Base-by-base conservation (phyloP, 345 rosid genomes). In the Turritis glabra region DNA sequence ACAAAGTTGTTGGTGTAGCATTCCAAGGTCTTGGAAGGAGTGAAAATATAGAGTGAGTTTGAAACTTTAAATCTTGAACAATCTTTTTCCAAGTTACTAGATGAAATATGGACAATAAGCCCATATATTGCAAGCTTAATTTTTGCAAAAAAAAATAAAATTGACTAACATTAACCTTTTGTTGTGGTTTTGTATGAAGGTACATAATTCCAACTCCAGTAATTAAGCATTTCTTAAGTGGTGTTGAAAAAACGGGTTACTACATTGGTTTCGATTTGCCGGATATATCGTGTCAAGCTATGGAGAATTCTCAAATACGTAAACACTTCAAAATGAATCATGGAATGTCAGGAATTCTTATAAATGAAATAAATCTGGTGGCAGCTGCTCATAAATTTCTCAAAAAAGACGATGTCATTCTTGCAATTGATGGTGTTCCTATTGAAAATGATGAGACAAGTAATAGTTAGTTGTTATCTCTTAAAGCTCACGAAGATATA, bases 121-220 rank as follows among this genome's bases (percentile, higher is more conserved):
- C n/a, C n/a, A n/a, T n/a, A n/a, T n/a, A n/a, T n/a, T n/a, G n/a
- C n/a, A n/a, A n/a, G n/a, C n/a, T n/a, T n/a, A n/a, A n/a, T n/a
- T n/a, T n/a, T n/a, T n/a, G n/a, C n/a, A n/a, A n/a, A n/a, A n/a
- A n/a, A n/a, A n/a, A n/a, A n/a, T n/a, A n/a, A n/a, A n/a, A n/a
- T n/a, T n/a, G n/a, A n/a, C n/a, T n/a, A n/a, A n/a, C n/a, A n/a
- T 35, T 35, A 10, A 35, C 11, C 38, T 35, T 35, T 35, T 35
- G n/a, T 35, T 17, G 50, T 46, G 50, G 22, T 3, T 47, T 8
- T 47, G 23, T 19, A 10, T 85, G 69, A 80, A 88, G 96, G 22
- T 86, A 90, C 46, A 83, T 88, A 74, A 90, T 88, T 62, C 90
- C 91, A 3, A 88, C 87, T 73, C 90, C 91, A 43, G 84, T 90